Conservation (phyloP, 139 green algal genomes). For the Trebouxia sp. region DNA sequence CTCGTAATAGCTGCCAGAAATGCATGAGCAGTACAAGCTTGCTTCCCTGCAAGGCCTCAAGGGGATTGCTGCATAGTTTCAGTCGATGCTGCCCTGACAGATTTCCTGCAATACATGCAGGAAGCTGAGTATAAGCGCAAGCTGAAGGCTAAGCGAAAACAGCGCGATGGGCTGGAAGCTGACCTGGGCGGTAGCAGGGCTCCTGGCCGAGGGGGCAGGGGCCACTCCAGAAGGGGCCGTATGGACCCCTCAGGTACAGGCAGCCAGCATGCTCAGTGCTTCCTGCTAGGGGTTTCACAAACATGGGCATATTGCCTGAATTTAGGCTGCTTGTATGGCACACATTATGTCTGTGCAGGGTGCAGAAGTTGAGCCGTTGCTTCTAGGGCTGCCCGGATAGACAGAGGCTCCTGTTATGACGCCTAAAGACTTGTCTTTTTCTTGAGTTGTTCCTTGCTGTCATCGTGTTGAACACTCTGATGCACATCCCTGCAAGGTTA, state of each 20-base stretch:
- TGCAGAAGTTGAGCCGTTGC: too few relatives aligned
- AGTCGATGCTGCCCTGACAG: neutral
- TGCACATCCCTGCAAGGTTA: neutral
- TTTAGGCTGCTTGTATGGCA: too few relatives aligned
- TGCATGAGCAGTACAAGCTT: too few relatives aligned
- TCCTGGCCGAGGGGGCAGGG: neutral
- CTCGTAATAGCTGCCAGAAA: too few relatives aligned
- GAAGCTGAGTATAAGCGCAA: constrained; percentile 36
- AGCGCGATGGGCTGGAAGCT: neutral
- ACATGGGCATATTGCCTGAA: too few relatives aligned
- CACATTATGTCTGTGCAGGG: too few relatives aligned
- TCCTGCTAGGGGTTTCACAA: too few relatives aligned
- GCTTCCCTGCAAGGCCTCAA: too few relatives aligned
- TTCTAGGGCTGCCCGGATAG: too few relatives aligned
- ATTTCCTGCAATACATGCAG: neutral
- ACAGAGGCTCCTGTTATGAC: too few relatives aligned
- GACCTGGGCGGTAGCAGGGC: neutral
- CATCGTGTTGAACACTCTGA: neutral
- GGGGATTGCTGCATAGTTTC: neutral
- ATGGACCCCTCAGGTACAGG: neutral
- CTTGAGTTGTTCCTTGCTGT: too few relatives aligned
- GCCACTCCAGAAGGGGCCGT: neutral
- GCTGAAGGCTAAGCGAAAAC: constrained; percentile 40
- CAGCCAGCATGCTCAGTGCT: neutral
- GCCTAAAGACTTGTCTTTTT: too few relatives aligned